Evolutionary conservation across 2,329 filamentous ascomycete genomes (phyloP).

Genomic region (Colletotrichum tamarilloi): DNA sequence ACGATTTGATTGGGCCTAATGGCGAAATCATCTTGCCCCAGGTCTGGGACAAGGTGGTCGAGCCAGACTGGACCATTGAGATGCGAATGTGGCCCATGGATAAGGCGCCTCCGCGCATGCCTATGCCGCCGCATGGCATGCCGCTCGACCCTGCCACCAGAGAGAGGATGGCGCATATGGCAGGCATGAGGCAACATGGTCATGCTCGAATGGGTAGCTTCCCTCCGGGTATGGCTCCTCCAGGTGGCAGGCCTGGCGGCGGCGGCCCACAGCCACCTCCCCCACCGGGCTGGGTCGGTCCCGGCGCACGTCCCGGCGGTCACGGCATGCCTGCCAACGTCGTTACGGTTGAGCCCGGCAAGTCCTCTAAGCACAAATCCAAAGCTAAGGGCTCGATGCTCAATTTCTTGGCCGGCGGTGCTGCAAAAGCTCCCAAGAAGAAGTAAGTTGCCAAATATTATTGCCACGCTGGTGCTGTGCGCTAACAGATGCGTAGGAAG

Average conservation of each 20-base stretch:
- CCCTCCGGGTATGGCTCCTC: slow-evolving; percentile 12
- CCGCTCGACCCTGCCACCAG: background rate
- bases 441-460: slow-evolving; percentile 40
- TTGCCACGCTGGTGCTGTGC: background rate
- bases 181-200: background rate
- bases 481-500: slow-evolving; percentile 22
- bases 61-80: slow-evolving; percentile 79
- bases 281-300: background rate
- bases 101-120: slow-evolving; percentile 19
- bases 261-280: slow-evolving; percentile 6
- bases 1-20: slow-evolving; percentile 82
- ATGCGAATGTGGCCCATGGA: slow-evolving; percentile 74
- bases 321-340: slow-evolving; percentile 24
- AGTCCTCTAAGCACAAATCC: slow-evolving; percentile 43
- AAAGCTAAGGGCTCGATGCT: slow-evolving; percentile 44
- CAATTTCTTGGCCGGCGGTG: slow-evolving; percentile 45
- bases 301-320: background rate
- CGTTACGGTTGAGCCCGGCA: slow-evolving; percentile 39
- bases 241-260: slow-evolving; percentile 19
- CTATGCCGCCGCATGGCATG: background rate
- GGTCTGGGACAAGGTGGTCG: slow-evolving; percentile 84
- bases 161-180: background rate
- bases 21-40: slow-evolving; percentile 85
- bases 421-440: slow-evolving; percentile 44
- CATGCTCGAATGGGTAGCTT: background rate